phyloP scores from a whole-genome alignment of 2,329 filamentous ascomycete species.

The Aspergillus jensenii region DNA sequence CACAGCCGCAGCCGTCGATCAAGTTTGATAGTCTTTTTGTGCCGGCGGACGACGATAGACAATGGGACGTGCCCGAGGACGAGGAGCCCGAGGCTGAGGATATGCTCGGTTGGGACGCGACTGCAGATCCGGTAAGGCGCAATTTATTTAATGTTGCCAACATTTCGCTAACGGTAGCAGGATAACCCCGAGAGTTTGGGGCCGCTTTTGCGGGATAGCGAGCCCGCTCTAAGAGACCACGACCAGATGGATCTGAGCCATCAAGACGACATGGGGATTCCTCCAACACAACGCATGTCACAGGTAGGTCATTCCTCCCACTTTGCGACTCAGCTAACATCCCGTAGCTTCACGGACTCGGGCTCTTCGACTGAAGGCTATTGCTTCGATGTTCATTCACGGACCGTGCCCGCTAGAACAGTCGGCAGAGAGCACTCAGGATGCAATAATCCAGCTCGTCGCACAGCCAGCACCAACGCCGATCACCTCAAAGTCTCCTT shows the following conservation, averaged over 20 bases:
- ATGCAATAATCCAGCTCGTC: slow-evolving; percentile 70
- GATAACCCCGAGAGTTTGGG: slow-evolving; percentile 29
- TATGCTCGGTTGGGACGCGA: slow-evolving; percentile 62
- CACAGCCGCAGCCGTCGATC: slow-evolving; percentile 35
- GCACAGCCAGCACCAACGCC: slow-evolving; percentile 82
- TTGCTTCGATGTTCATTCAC: background rate
- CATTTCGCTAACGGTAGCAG: slow-evolving; percentile 15
- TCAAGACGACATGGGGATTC: slow-evolving; percentile 42
- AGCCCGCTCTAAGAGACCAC: slow-evolving; percentile 22
- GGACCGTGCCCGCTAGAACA: background rate
- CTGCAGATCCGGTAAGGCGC: slow-evolving; percentile 48
- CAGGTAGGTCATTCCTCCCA: slow-evolving; percentile 35
- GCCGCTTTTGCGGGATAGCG: slow-evolving; percentile 35
- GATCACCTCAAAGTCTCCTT: slow-evolving; percentile 53
- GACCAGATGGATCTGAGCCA: slow-evolving; percentile 15
- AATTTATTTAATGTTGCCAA: background rate
- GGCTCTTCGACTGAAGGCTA: slow-evolving; percentile 43
- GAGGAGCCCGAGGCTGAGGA: slow-evolving; percentile 58
- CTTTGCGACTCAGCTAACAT: slow-evolving; percentile 21
- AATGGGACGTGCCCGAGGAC: slow-evolving; percentile 61
- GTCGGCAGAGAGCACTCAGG: slow-evolving; percentile 15
- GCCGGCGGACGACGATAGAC: slow-evolving; percentile 58
- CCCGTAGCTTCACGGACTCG: slow-evolving; percentile 35
- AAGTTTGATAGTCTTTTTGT: slow-evolving; percentile 62
- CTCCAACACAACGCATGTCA: slow-evolving; percentile 51